Conservation (phyloP, 345 rosid genomes). For the Erysimum cheiranthoides region DNA sequence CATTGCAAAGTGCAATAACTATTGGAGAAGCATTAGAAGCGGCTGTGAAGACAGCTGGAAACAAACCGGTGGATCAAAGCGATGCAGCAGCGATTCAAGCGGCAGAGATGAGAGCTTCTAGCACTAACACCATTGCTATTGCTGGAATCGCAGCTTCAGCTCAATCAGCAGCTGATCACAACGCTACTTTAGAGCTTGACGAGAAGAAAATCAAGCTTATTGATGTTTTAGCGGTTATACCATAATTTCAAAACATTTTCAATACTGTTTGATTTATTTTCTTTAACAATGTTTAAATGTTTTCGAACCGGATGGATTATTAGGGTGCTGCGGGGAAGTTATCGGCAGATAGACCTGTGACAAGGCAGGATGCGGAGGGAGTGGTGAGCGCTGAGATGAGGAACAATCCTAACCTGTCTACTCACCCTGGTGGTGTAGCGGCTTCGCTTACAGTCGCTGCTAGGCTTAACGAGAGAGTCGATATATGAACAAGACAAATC, state of each 20-base stretch:
- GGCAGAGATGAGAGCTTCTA: constrained; percentile 70
- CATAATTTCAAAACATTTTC: neutral
- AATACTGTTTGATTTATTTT: neutral
- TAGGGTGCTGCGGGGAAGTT: constrained; percentile 65
- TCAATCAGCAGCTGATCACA: constrained; percentile 67
- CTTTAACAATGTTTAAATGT: neutral
- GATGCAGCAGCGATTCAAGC: constrained; percentile 84
- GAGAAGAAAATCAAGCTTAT: constrained; percentile 66
- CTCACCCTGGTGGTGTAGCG: constrained; percentile 70
- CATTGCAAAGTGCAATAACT: constrained; percentile 52
- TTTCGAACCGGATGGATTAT: neutral
- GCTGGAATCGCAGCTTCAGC: constrained; percentile 74
- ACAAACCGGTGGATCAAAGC: constrained; percentile 64
- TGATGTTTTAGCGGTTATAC: constrained; percentile 54
- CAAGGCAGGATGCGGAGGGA: constrained; percentile 74
- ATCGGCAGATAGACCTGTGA: constrained; percentile 64
- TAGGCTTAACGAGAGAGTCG: constrained; percentile 58
- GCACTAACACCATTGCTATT: constrained; percentile 50
- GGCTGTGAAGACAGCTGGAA: constrained; percentile 48
- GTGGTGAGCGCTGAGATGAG: constrained; percentile 68
- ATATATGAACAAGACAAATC: constrained; percentile 25
- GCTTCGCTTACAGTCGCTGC: constrained; percentile 74
- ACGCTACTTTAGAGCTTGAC: constrained; percentile 47
- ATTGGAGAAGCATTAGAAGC: constrained; percentile 82
- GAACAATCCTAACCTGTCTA: constrained; percentile 54